Conservation (phyloP, 1,139 yeast genomes). For the Magnusiomyces tetraspermus region DNA sequence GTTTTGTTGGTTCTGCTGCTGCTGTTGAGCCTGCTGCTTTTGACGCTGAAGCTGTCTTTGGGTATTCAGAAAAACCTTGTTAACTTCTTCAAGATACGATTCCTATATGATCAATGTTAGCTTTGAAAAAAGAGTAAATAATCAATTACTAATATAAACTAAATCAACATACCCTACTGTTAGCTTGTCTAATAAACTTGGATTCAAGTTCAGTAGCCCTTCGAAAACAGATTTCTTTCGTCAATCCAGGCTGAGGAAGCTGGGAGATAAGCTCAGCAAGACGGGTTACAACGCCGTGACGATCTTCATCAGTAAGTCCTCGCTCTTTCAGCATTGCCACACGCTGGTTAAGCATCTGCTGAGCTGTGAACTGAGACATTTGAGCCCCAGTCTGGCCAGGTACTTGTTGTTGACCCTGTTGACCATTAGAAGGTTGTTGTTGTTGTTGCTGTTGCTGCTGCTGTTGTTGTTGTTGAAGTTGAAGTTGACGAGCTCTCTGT, state of each 20-base stretch:
- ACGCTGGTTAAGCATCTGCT: not conserved
- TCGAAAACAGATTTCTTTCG: not conserved
- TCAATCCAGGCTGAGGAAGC: not conserved
- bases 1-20: not conserved
- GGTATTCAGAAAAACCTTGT: not conserved
- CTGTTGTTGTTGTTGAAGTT: not conserved
- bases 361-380: not conserved
- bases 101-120: not conserved
- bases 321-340: not conserved
- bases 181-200: not conserved
- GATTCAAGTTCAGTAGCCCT: not conserved
- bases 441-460: not conserved
- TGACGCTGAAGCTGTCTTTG: not conserved
- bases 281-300: not conserved
- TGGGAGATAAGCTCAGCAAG: not conserved
- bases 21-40: not conserved
- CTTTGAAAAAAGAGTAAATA: not conserved
- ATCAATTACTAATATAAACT: not conserved
- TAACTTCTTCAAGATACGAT: not conserved
- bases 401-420: not conserved
- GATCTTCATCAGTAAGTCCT: not conserved
- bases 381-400: not conserved
- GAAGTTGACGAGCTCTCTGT: constrained; percentile 2
- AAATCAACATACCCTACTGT: not conserved
- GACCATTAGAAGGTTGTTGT: not conserved